Percentiles rank a stretch among this genome's conserved stretches.
phyloP scores from a whole-genome alignment of 257 asterid species.

The Thymus quinquecostatus region DNA sequence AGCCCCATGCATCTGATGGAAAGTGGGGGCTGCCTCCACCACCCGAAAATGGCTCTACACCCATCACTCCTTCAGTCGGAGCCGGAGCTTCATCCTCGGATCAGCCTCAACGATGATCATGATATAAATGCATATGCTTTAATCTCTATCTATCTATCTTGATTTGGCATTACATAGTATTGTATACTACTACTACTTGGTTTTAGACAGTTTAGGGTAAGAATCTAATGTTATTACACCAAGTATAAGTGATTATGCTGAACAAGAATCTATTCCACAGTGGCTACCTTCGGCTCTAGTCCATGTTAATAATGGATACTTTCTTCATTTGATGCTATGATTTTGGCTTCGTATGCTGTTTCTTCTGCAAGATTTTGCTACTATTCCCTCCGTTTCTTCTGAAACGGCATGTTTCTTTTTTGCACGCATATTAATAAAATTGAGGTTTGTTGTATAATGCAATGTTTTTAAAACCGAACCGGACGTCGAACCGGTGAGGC shows the following conservation, averaged over 20 bases:
- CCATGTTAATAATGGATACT: slow-evolving; percentile 11
- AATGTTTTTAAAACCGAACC: no score
- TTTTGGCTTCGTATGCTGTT: background rate
- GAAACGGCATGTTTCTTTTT: no score
- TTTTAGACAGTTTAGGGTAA: slow-evolving; percentile 5
- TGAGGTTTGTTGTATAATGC: no score
- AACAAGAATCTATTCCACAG: background rate
- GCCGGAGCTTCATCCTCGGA: slow-evolving; percentile 66
- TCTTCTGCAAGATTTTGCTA: no score
- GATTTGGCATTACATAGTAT: background rate
- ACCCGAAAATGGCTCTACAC: slow-evolving; percentile 67
- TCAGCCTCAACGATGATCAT: slow-evolving; percentile 59
- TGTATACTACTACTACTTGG: background rate
- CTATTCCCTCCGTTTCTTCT: no score
- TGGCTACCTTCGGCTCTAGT: background rate
- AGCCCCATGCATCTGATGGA: slow-evolving; percentile 84
- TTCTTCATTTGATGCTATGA: slow-evolving; percentile 3
- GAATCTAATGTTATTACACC: slow-evolving; percentile 14
- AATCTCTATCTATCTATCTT: background rate
- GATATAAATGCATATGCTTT: no score
- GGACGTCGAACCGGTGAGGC: no score
- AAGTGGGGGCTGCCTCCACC: slow-evolving; percentile 90
- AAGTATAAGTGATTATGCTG: slow-evolving; percentile 14
- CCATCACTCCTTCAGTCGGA: slow-evolving; percentile 50
- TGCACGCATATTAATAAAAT: no score